Base-by-base conservation (phyloP, 441 rosid genomes). In the Gossypium aridum region DNA sequence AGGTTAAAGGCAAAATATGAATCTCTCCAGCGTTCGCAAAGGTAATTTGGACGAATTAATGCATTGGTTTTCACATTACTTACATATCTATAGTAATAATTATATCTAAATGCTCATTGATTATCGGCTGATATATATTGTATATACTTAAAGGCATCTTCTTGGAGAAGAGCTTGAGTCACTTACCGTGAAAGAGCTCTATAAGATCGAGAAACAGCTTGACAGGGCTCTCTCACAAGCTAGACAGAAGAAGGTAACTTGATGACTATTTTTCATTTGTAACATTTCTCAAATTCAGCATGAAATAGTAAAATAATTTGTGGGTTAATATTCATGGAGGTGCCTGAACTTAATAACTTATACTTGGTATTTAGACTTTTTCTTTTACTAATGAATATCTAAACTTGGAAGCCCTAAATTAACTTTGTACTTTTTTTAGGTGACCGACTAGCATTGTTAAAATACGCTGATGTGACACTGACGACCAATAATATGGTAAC, bases 131-230 rank as follows among this genome's bases (percentile, higher is more conserved):
- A 47, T n/a, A 9, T 57, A 22, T 2, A 49, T 51, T 51, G 23
- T 3, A 16, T 28, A 26, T 26, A 34, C 9, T 1, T n/a, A 22
- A 43, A 87, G 91, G 82, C 83, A 85, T 74, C 77, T 84, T 63
- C 84, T 79, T n/a, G 91, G 91, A 72, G 85, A 87, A 81, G 86
- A 83, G 62, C 87, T 87, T 22, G 88, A 65, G 72, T 49, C 71
- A 12, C 79, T 87, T 65, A 75, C 25, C 8, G 19, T 79, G 13
- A 85, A 87, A 65, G 85, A 87, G 73, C 72, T 87, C 60, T 73
- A 79, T 26, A 85, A 85, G 77, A 80, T 80, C 31, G 88, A 87
- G 85, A 87, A 82, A 73, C 83, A 79, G 59, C 83, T 85, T 39
- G 88, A 85, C 60, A 83, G 60, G 71, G 81, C 86, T 76, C 86